A percentile compares a stretch with the other conserved stretches of the same genome.
Conservation (phyloP, 2,329 filamentous ascomycete genomes). For the Hypoxylon rubiginosum region DNA sequence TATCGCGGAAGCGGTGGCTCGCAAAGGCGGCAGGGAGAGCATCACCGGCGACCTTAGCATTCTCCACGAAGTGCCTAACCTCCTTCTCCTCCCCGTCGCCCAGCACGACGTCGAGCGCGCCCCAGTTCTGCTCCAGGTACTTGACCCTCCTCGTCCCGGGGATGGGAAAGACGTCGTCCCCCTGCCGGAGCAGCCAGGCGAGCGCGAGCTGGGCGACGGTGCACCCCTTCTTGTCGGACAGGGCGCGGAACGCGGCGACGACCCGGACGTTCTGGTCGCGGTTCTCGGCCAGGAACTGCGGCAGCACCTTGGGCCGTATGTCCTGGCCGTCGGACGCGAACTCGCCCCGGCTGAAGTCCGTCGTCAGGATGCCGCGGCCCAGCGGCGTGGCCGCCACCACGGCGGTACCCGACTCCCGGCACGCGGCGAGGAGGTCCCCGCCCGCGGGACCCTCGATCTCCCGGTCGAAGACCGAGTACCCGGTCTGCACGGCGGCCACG, state of each 20-base stretch:
- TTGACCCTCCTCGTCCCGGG: conserved; percentile 55
- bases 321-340: conserved; percentile 55
- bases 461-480: conserved; percentile 63
- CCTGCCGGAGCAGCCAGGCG: conserved; percentile 67
- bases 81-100: conserved; percentile 45
- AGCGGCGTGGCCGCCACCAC: conserved; percentile 60
- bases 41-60: conserved; percentile 20
- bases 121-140: conserved; percentile 55
- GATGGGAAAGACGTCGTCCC: conserved; percentile 58
- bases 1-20: conserved; percentile 19
- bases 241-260: conserved; percentile 46
- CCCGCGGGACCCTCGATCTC: conserved; percentile 61
- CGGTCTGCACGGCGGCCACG: conserved; percentile 66
- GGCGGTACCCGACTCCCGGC: conserved; percentile 61
- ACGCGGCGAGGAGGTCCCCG: conserved; percentile 58
- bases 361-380: conserved; percentile 60
- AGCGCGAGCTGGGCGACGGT: conserved; percentile 67
- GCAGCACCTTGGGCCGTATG: conserved; percentile 50
- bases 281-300: conserved; percentile 61
- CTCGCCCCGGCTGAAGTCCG: conserved; percentile 54
- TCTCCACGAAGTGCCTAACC: conserved; percentile 38
- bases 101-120: conserved; percentile 42
- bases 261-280: conserved; percentile 62
- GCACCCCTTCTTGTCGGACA: conserved; percentile 54
- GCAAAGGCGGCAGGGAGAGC: conserved; percentile 16